Evolutionary conservation across 163 green algal species (phyloP).

Genomic region (Chloromonas sp.): DNA sequence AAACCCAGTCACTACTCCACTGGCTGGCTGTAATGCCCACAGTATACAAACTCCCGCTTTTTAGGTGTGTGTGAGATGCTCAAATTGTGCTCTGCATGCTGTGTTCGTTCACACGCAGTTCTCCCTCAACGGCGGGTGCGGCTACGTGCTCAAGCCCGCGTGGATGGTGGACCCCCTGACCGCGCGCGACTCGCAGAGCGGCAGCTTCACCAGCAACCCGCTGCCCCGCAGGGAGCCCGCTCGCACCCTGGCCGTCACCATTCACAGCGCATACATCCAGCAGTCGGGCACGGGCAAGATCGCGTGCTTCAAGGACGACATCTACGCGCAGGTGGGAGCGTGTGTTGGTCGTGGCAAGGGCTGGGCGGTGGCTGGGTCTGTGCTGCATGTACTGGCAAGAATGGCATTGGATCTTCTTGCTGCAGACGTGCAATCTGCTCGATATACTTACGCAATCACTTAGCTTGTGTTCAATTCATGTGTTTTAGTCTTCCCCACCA

Average conservation of each 20-base stretch:
- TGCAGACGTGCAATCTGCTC: too few relatives aligned
- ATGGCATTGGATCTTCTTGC: too few relatives aligned
- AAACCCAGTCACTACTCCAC: too few relatives aligned
- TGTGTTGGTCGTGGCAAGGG: too few relatives aligned
- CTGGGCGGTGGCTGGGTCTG: too few relatives aligned
- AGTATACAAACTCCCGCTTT: too few relatives aligned
- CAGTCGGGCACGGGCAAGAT: constrained; percentile 13
- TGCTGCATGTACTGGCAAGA: too few relatives aligned
- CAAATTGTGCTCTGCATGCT: neutral
- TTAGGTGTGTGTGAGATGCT: too few relatives aligned
- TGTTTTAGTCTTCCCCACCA: too few relatives aligned
- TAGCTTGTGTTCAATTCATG: too few relatives aligned
- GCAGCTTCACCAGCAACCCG: neutral
- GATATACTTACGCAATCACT: too few relatives aligned
- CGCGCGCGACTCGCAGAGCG: neutral
- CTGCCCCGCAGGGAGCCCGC: neutral
- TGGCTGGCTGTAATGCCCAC: too few relatives aligned
- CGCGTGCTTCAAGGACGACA: constrained; percentile 29
- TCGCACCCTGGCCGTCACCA: constrained; percentile 13
- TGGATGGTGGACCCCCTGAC: constrained; percentile 20
- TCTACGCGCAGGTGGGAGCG: constrained; percentile 25
- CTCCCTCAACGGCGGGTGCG: constrained; percentile 37
- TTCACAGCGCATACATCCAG: constrained; percentile 20
- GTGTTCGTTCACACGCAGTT: constrained; percentile 24
- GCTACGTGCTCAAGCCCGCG: constrained; percentile 50